phyloP scores from a whole-genome alignment of 495 filamentous ascomycete species.

The Pseudevernia furfuracea region DNA sequence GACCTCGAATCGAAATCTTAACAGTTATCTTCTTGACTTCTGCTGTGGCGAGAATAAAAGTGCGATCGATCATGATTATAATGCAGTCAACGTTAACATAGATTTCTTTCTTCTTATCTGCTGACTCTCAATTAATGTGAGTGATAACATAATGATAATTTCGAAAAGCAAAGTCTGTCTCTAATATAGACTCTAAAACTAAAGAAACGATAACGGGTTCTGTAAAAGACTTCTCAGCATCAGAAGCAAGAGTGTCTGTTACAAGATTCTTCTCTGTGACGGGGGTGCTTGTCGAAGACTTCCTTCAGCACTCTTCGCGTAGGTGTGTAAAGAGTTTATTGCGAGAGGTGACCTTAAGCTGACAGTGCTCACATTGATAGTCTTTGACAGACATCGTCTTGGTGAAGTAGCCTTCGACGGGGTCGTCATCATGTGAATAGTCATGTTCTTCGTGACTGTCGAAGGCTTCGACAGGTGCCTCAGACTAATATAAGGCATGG shows the following conservation, averaged over 20 bases:
- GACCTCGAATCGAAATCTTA: not conserved
- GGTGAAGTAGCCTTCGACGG: not conserved
- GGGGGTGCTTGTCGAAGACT: no score
- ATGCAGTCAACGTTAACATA: not conserved
- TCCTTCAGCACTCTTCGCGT: not conserved
- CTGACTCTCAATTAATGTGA: not conserved
- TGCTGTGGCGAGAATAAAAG: not conserved
- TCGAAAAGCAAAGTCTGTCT: not conserved
- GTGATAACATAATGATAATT: not conserved
- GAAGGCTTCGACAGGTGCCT: no score
- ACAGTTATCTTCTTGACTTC: not conserved
- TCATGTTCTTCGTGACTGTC: no score
- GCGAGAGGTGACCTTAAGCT: not conserved
- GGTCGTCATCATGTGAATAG: not conserved
- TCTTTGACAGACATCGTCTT: not conserved
- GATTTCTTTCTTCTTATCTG: not conserved
- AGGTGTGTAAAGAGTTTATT: conserved; percentile 6
- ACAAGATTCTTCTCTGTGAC: not conserved
- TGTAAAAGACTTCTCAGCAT: not conserved
- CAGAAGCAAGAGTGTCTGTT: not conserved
- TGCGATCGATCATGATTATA: not conserved
- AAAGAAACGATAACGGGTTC: not conserved
- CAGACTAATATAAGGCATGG: no score
- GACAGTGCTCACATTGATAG: not conserved
- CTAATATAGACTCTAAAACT: not conserved